Evolutionary conservation across 768 basidiomycete genomes (phyloP), one percentile per base, ranked within the genome.

Genomic region (Mycena epipterygia): DNA sequence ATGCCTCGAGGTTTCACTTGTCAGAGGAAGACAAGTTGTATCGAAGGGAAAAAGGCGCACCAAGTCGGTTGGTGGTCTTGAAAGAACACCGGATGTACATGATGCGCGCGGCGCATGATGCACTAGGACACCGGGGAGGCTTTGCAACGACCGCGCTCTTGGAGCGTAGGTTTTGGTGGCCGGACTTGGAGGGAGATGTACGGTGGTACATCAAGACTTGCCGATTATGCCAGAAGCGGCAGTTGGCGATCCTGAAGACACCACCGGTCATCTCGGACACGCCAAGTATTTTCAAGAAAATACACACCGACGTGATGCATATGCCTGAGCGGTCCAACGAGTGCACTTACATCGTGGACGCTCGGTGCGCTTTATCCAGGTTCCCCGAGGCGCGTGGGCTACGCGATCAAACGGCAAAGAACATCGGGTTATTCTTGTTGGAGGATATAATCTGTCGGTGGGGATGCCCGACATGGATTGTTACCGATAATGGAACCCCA

Each of bases 361-460:
- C 75, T 0, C 44, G 75, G 2, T 79, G 78, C 58, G 71, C 73
- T 0, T 67, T 81, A 7, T 68, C 75, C 0, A 56, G 63, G 0
- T 79, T 76, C 61, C 74, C 71, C 12, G 77, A 81, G 37, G 76
- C 73, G 37, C 25, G 73, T 0, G 72, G 71, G 30, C 57, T 81
- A 7, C 55, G 70, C 17, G 56, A 64, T 0, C 76, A 82, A 33
- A 79, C 69, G 1, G 74, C 68, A 5, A 58, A 73, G n/a, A 49
- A 62, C 0, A 65, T 82, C 2, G 79, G 61, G 1, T 17, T 59
- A 14, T 81, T 79, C 72, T 71, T 82, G 12, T 76, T 79, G 19
- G 73, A 80, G 42, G 77, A 79, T 0, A 74, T 81, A n/a, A 59
- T 84, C 12, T 85, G 80, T 67, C 62, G 79, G 21, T 85, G 82